Percentiles rank a stretch among this genome's conserved stretches.
Conservation (phyloP, 2,329 filamentous ascomycete species). For the Escovopsis sp. region DNA sequence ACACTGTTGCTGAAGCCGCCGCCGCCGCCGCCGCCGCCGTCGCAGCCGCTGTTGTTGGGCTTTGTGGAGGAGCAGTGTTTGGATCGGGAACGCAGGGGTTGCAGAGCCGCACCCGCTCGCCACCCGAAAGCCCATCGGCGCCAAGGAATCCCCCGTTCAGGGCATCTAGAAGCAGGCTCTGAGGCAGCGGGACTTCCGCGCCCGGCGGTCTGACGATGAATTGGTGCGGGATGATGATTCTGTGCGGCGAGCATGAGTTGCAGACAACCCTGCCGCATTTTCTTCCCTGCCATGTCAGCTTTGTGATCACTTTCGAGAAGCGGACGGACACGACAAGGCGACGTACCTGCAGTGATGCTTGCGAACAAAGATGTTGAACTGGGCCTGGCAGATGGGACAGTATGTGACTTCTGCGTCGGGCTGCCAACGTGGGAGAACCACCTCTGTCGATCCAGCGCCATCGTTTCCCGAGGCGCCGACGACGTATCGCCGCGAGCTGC, state of each 20-base stretch:
- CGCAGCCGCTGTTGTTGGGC: conserved; percentile 19
- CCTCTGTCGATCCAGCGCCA: conserved; percentile 17
- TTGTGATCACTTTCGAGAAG: neutral
- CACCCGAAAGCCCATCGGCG: conserved; percentile 33
- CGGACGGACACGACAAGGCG: neutral
- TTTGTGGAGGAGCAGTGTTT: conserved; percentile 40
- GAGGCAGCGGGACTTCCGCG: conserved; percentile 23
- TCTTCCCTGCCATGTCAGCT: conserved; percentile 24
- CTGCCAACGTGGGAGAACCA: conserved; percentile 68
- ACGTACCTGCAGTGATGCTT: conserved; percentile 83
- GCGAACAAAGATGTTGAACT: conserved; percentile 73
- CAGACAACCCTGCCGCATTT: conserved; percentile 94
- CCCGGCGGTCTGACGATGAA: conserved; percentile 74
- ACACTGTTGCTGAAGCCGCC: conserved; percentile 2
- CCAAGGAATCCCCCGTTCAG: conserved; percentile 27
- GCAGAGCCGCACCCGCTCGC: conserved; percentile 44
- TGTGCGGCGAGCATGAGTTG: conserved; percentile 76
- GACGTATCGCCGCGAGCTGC: conserved; percentile 1
- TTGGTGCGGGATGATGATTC: conserved; percentile 85
- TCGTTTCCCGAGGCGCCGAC: neutral
- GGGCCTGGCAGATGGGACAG: conserved; percentile 70
- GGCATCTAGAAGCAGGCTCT: conserved; percentile 22
- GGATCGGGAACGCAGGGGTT: conserved; percentile 49
- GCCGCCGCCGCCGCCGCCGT: too few relatives aligned
- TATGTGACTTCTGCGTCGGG: conserved; percentile 68